phyloP scores from a whole-genome alignment of 257 asterid species.

The Nicotiana noctiflora region DNA sequence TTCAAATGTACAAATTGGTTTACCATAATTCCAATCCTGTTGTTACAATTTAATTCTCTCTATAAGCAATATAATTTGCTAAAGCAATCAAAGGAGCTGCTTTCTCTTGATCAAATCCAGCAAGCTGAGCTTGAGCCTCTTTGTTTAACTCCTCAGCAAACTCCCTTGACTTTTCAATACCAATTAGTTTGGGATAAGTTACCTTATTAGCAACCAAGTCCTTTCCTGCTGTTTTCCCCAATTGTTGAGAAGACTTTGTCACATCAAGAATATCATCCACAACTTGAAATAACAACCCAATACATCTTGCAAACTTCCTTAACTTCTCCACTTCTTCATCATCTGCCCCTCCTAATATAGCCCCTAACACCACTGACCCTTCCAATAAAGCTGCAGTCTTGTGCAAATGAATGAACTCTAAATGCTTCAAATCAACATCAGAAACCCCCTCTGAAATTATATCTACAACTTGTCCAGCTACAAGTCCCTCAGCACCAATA shows the following conservation, averaged over 20 bases:
- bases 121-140: slow-evolving; percentile 45
- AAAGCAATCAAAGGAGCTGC: slow-evolving; percentile 53
- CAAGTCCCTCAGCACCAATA: slow-evolving; percentile 41
- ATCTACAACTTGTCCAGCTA: slow-evolving; percentile 53
- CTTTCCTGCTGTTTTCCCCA: slow-evolving; percentile 65
- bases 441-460: slow-evolving; percentile 36
- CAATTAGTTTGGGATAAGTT: slow-evolving; percentile 53
- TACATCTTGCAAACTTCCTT: slow-evolving; percentile 43
- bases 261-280: slow-evolving; percentile 63
- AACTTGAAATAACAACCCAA: slow-evolving; percentile 56
- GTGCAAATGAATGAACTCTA: slow-evolving; percentile 50
- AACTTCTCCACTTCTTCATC: slow-evolving; percentile 33
- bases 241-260: slow-evolving; percentile 42
- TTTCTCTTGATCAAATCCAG: slow-evolving; percentile 34
- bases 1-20: neutral
- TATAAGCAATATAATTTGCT: slow-evolving; percentile 47
- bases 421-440: slow-evolving; percentile 39
- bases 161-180: slow-evolving; percentile 50
- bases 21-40: neutral
- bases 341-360: slow-evolving; percentile 46
- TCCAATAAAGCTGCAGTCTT: slow-evolving; percentile 59
- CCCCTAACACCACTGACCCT: slow-evolving; percentile 52
- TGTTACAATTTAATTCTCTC: slow-evolving; percentile 31
- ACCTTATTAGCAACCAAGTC: slow-evolving; percentile 53
- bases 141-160: slow-evolving; percentile 47